Conservation (phyloP, 345 rosid genomes). For the Luvunga scandens region DNA sequence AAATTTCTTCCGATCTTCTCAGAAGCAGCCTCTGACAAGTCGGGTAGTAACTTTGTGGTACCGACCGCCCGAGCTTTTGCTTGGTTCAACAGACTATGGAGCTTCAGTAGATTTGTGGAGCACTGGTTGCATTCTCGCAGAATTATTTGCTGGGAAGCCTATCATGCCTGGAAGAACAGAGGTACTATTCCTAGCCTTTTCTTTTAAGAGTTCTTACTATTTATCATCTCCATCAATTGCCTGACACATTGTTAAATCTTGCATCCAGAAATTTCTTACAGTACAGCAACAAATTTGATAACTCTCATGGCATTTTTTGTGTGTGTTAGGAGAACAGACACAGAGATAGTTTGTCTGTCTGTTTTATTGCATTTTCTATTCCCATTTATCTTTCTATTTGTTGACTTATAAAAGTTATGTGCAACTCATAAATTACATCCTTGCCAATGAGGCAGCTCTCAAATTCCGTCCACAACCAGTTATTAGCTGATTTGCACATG, state of each 20-base stretch:
- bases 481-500: not conserved
- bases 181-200: slow-evolving; percentile 23
- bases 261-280: not conserved
- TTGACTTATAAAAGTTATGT: not conserved
- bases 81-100: slow-evolving; percentile 55
- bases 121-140: slow-evolving; percentile 60
- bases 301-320: not conserved
- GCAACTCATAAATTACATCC: not conserved
- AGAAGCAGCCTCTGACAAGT: slow-evolving; percentile 56
- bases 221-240: not conserved
- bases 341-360: not conserved
- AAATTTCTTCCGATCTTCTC: slow-evolving; percentile 33
- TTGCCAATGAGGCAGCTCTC: not conserved
- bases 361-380: not conserved
- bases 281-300: not conserved
- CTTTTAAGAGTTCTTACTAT: not conserved
- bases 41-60: slow-evolving; percentile 63
- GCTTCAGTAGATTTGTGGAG: slow-evolving; percentile 60
- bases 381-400: not conserved
- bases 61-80: slow-evolving; percentile 63
- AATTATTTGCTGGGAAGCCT: slow-evolving; percentile 59
- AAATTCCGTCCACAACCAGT: not conserved
- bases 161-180: slow-evolving; percentile 69
- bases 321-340: not conserved
- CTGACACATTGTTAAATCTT: not conserved